Evolutionary conservation across 2,329 filamentous ascomycete genomes (phyloP), one percentile per base, ranked within the genome.

Genomic region (Acarospora socialis): DNA sequence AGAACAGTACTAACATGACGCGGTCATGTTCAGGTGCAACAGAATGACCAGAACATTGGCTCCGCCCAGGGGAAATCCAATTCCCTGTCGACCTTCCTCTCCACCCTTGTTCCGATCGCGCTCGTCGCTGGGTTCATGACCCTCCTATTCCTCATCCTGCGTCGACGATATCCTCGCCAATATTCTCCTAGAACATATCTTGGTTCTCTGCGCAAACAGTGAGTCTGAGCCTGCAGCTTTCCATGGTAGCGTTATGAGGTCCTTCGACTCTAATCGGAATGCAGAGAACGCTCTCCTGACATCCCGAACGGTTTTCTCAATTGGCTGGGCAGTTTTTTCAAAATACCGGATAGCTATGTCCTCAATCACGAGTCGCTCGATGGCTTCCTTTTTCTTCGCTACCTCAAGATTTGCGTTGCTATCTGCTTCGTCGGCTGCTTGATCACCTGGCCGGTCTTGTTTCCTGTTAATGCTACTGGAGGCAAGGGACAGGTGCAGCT

Each of bases 301-400:
- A 43, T 61, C 6, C 57, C 57, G 2, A 49, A 49, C 1, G 61
- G 65, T 24, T 53, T 66, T 36, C 49, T 71, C 29, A 65, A 66
- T 41, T 73, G 69, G 61, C 40, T 64, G 21, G 49, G 52, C 16
- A 55, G 63, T 1, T 69, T 71, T 45, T 55, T 61, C 32, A 57
- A 59, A 25, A 54, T 74, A 13, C 63, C 68, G 3, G 86, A 95
- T 51, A 74, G 75, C 23, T 83, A 81, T 48, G 73, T 86, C 16
- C 70, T 95, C 14, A 81, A 90, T 48, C 83, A 93, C 59, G 82
- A 87, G 52, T 92, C 84, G 1, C 70, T 98, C 40, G 87, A 98
- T 52, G 81, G 80, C 19, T 95, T 87, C 55, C 73, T 95, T 31
- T 83, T 92, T 53, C 65, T 95, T 17, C 82, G 87, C 21, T 93